Evolutionary conservation across 345 rosid species (phyloP), one percentile per base, ranked within the genome.

Genomic region (Hibiscus tridactylites): DNA sequence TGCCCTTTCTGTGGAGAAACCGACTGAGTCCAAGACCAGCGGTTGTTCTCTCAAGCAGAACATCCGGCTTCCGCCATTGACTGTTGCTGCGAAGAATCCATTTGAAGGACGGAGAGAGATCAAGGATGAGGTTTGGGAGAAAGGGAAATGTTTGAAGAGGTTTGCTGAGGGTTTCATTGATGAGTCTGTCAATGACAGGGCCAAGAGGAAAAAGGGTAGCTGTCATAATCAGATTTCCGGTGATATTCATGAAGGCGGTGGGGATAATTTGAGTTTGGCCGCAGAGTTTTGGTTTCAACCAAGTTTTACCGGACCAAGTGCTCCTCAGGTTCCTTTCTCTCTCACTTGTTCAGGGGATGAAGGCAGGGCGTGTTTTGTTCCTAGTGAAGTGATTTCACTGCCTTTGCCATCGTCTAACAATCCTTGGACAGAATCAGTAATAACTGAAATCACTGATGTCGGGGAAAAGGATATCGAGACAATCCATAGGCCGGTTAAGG

Each of bases 11-110:
- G 88, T 90, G 24, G 93, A 83, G 71, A 91, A 86, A 67, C 83
- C 92, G 9, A 81, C 79, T 8, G 95, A 94, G 67, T 71, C 90
- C 44, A 91, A 89, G 86, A 70, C 78, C 65, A 74, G 86, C 68
- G 76, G 73, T 35, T 81, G 93, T 75, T 88, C 96, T 42, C 85
- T 95, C 67, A 92, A 89, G 86, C 99, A 88, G 83, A 85, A 83
- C 73, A 88, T 89, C 71, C 81, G 91, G 79, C 94, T 95, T 21
- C 99, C 94, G 12, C 99, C 96, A 12, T 83, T 95, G 81, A 87
- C 97, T 24, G 86, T 93, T 24, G 82, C 85, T 59, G 70, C 73
- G 21, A 84, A 44, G 47, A 44, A 44, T 44, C 47, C 47, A 44
- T 44, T 58, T 0, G 82, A 85, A 42, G 85, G 81, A 42, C 79